Evolutionary conservation across 2,329 filamentous ascomycete genomes (phyloP).

Genomic region (Nemania sp.): DNA sequence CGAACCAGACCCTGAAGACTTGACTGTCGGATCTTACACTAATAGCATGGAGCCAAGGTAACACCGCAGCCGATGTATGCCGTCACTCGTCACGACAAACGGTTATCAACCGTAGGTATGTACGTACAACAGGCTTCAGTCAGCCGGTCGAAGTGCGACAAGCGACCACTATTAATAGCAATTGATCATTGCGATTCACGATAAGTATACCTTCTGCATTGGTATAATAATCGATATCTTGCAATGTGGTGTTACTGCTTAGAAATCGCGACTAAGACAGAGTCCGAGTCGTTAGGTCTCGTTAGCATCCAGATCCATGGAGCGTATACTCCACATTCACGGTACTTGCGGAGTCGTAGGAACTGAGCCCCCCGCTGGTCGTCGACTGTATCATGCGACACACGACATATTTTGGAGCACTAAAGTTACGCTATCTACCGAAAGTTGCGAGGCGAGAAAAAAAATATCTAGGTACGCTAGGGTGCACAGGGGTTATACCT

Average conservation of each 20-base stretch:
- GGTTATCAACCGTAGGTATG: not conserved
- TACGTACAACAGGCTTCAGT: too few relatives aligned
- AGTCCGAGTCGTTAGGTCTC: constrained; percentile 14
- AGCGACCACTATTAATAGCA: not conserved
- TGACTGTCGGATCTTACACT: constrained; percentile 6
- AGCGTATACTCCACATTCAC: constrained; percentile 6
- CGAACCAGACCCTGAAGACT: constrained; percentile 1
- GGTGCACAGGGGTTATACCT: not conserved
- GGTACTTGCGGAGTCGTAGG: constrained; percentile 24
- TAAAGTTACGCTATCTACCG: not conserved
- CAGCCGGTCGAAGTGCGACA: not conserved
- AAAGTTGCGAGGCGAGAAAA: not conserved
- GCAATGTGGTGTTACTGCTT: not conserved
- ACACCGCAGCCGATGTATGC: constrained; percentile 15
- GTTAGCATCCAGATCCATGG: constrained; percentile 23
- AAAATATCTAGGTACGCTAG: not conserved
- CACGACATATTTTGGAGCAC: not conserved
- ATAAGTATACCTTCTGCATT: not conserved
- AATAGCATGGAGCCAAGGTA: not conserved
- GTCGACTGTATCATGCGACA: constrained; percentile 7
- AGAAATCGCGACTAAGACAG: not conserved
- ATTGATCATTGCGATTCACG: not conserved
- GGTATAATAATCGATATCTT: not conserved
- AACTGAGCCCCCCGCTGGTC: constrained; percentile 12
- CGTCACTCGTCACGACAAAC: not conserved